Conservation (phyloP, 257 asterid species). For the Primulina eburnea region DNA sequence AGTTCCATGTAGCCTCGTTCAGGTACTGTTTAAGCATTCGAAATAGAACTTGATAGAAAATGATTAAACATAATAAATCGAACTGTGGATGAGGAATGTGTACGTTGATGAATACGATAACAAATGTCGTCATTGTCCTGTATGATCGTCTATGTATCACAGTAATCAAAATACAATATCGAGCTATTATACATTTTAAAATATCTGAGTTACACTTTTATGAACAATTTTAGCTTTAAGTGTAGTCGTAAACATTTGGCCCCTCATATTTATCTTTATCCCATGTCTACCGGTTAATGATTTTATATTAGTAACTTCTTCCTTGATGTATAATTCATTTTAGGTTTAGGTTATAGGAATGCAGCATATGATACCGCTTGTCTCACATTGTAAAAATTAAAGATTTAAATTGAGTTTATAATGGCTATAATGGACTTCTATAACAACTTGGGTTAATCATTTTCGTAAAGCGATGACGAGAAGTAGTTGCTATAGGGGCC, state of each 20-base stretch:
- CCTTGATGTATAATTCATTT: background rate
- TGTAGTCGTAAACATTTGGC: background rate
- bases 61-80: constrained; percentile 4
- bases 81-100: constrained; percentile 67
- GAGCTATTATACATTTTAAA: background rate
- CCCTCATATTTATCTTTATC: background rate
- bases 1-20: constrained; percentile 95
- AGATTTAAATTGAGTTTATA: too few species aligned
- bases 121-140: background rate
- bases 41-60: background rate
- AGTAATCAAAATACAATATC: too few species aligned
- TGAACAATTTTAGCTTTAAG: background rate
- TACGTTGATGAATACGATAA: constrained; percentile 47
- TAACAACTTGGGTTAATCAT: too few species aligned
- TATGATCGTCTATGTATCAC: background rate
- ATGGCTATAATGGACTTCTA: too few species aligned
- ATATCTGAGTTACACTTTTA: background rate
- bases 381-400: too few species aligned
- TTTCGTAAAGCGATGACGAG: too few species aligned
- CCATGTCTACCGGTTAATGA: background rate
- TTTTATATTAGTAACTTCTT: background rate
- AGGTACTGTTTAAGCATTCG: constrained; percentile 52
- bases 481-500: too few species aligned
- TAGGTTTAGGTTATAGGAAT: background rate
- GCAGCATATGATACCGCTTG: background rate